phyloP scores from a whole-genome alignment of 768 basidiomycete genomes.

The Pisolithus albus region DNA sequence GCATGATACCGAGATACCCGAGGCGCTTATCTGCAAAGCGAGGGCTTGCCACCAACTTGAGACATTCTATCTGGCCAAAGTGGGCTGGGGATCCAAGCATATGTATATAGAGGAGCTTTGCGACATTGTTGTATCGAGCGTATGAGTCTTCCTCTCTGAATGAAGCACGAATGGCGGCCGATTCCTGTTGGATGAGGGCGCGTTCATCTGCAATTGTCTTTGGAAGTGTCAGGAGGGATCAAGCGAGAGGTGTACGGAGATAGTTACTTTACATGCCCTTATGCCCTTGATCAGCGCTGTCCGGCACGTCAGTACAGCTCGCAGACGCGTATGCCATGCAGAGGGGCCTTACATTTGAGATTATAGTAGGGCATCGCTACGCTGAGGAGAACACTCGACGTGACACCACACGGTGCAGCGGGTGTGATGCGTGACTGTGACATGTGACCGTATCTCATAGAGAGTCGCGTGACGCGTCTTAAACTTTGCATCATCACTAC shows the following conservation, averaged over 20 bases:
- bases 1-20: conserved; percentile 97
- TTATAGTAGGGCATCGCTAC: conserved; percentile 72
- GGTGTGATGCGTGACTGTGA: background rate
- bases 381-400: background rate
- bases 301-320: conserved; percentile 19
- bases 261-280: conserved; percentile 83
- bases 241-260: conserved; percentile 11
- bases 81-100: conserved; percentile 99
- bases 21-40: conserved; percentile 94
- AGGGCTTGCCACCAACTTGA: conserved; percentile 91
- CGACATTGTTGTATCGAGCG: conserved; percentile 93
- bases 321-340: background rate
- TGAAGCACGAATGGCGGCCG: conserved; percentile 91
- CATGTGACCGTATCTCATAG: background rate
- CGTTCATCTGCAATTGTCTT: conserved; percentile 99
- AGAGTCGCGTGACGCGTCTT: no score
- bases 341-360: conserved; percentile 59
- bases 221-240: conserved; percentile 18
- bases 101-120: conserved; percentile 96
- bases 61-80: conserved; percentile 97
- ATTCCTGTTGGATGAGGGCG: conserved; percentile 93
- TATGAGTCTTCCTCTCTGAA: conserved; percentile 97
- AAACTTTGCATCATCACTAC: no score
- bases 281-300: conserved; percentile 97
- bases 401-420: background rate